Percentiles rank a stretch among this genome's conserved stretches.
Evolutionary conservation across 192 early-diverging fungal species (phyloP).

Genomic region (Coemansia interrupta): DNA sequence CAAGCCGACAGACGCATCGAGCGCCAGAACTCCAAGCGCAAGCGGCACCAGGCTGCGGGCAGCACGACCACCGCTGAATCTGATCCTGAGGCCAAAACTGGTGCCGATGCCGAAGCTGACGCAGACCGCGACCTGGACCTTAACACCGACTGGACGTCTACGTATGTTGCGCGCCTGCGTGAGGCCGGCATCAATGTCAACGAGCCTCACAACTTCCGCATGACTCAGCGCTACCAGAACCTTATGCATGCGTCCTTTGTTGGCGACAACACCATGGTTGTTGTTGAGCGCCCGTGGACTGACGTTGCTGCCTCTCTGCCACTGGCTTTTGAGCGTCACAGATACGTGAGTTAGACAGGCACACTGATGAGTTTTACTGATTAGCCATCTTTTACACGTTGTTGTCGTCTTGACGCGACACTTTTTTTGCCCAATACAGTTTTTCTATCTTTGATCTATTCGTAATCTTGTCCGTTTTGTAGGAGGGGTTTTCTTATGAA

Average conservation of each 20-base stretch:
- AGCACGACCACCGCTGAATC: neutral
- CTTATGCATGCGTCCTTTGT: slow-evolving; percentile 78
- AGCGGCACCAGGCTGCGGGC: slow-evolving; percentile 42
- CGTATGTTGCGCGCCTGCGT: slow-evolving; percentile 36
- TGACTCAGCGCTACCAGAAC: slow-evolving; percentile 78
- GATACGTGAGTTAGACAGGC: slow-evolving; percentile 58
- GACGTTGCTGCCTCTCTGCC: slow-evolving; percentile 75
- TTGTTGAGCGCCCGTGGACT: slow-evolving; percentile 84
- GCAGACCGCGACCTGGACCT: slow-evolving; percentile 8
- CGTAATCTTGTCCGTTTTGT: no score
- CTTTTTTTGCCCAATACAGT: no score
- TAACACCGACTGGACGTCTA: slow-evolving; percentile 42
- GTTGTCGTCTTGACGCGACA: no score
- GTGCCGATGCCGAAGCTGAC: slow-evolving; percentile 11
- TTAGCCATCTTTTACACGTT: no score
- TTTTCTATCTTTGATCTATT: no score
- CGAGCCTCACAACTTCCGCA: slow-evolving; percentile 61
- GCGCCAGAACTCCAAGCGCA: slow-evolving; percentile 45
- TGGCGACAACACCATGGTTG: slow-evolving; percentile 68
- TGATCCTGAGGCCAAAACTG: slow-evolving; percentile 1
- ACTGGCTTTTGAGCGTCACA: slow-evolving; percentile 75
- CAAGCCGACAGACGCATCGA: slow-evolving; percentile 39
- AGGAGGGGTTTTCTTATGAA: no score
- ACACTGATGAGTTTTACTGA: no score
- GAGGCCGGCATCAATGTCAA: slow-evolving; percentile 52